Base-by-base conservation (phyloP, 2,329 filamentous ascomycete species). In the Chalaropsis ovoidea region DNA sequence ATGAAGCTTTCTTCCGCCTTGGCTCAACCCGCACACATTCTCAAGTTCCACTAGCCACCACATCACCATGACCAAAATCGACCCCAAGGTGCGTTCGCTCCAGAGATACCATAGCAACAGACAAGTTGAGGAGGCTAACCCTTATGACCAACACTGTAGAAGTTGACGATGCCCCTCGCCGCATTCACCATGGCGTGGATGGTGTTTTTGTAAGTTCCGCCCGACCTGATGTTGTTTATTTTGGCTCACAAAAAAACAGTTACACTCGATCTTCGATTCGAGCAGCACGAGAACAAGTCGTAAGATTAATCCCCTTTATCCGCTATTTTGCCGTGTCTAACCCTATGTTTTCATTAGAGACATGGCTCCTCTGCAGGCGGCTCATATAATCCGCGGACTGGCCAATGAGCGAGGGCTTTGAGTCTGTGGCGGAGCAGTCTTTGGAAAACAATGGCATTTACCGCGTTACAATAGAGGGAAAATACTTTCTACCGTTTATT, bases 101-200 rank as follows among this genome's bases (percentile, higher is more conserved):
- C 62, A 41, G 31, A 31, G 31, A 31, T 13, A 49, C 43, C 3
- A 19, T 19, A 13, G 31, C 31, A 31, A 31, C n/a, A 27, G 5
- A 22, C 15, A 52, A 15, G 39, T 13, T 47, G 24, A 62, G 11
- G 24, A 62, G 11, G 41, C 61, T 49, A 52, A 43, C 27, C 42
- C n/a, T 47, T 24, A 22, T 19, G 42, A 42, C 68, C 68, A 68
- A 67, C 69, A 47, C 7, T 24, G 24, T 5, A 19, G 54, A 22
- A 22, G 45, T 10, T 82, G 65, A 77, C 78, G 67, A 78, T 79
- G 64, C 80, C 80, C 8, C 71, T 78, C 24, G 80, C 80, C 19
- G 80, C 80, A 47, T 81, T 81, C 68, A 79, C 78, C 19, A 82
- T 82, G 80, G 80, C 80, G 2, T 74, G 76, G 60, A 71, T 82